phyloP scores from a whole-genome alignment of 768 basidiomycete genomes.

The Rhizopogon roseolus region DNA sequence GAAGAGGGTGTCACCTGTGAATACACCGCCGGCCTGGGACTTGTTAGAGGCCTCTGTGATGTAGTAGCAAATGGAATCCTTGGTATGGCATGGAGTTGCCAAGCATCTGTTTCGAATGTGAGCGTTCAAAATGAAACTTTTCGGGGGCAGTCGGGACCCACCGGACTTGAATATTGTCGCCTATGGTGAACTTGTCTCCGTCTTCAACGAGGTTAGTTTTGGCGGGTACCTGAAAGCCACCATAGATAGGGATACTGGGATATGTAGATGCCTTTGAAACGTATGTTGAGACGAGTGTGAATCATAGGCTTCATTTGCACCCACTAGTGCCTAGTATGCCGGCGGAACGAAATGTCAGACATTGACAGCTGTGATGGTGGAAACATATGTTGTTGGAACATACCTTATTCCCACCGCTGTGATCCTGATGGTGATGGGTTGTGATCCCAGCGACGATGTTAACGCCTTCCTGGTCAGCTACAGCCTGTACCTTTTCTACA shows the following conservation, averaged over 20 bases:
- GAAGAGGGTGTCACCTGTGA: slow-evolving; percentile 95
- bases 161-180: slow-evolving; percentile 57
- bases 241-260: slow-evolving; percentile 58
- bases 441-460: slow-evolving; percentile 72
- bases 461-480: slow-evolving; percentile 59
- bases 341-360: slow-evolving; percentile 2
- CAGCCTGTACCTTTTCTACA: slow-evolving; percentile 58
- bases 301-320: slow-evolving; percentile 8
- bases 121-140: background rate
- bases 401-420: slow-evolving; percentile 84
- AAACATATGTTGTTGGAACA: slow-evolving; percentile 6
- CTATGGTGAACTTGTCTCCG: slow-evolving; percentile 75
- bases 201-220: slow-evolving; percentile 76
- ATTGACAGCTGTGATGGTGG: background rate
- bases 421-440: slow-evolving; percentile 91
- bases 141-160: slow-evolving; percentile 18
- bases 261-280: slow-evolving; percentile 37
- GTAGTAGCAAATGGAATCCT: slow-evolving; percentile 93
- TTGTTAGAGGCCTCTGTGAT: slow-evolving; percentile 46
- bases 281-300: slow-evolving; percentile 12
- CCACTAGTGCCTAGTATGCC: slow-evolving; percentile 21
- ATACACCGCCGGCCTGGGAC: slow-evolving; percentile 67
- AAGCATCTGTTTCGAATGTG: slow-evolving; percentile 50
- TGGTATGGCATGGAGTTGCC: slow-evolving; percentile 91
- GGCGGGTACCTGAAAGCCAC: slow-evolving; percentile 70